These are phyloP conservation scores for Pleurozium schreberi DNA, from an alignment of 225 moss, liverwort and hornwort genomes.

Conservation along the genomic window DNA sequence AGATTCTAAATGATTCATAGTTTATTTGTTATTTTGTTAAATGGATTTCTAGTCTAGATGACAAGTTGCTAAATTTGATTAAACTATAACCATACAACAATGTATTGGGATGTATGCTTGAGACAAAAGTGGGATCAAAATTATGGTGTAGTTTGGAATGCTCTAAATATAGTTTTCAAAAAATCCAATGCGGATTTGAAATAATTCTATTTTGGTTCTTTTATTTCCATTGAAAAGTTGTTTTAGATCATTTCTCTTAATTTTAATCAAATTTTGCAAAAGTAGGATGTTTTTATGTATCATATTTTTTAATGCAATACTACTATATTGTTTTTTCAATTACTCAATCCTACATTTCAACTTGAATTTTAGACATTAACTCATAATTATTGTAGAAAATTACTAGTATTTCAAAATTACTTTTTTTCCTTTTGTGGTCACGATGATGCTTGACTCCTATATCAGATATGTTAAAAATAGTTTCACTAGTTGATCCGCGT, in stretches of 20 bases:
- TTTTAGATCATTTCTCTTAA: not conserved
- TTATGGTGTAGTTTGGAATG: fast-evolving
- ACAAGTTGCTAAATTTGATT: fast-evolving
- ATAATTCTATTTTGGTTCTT: not conserved
- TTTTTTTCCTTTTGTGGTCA: not conserved
- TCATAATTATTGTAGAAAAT: not conserved
- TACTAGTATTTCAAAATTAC: not conserved
- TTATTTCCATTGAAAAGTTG: not conserved
- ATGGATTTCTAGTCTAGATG: not conserved
- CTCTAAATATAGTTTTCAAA: not conserved
- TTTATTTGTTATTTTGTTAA: fast-evolving
- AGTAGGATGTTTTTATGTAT: not conserved
- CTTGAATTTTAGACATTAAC: not conserved
- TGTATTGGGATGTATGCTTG: not conserved
- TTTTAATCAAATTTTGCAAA: not conserved
- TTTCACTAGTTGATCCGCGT: not conserved
- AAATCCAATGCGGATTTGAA: not conserved
- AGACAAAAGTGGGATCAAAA: not conserved
- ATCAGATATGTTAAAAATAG: not conserved
- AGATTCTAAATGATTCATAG: not conserved
- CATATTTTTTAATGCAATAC: not conserved
- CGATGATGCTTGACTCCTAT: not conserved
- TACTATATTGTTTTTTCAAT: not conserved
- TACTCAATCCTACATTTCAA: not conserved
- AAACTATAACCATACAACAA: not conserved